A percentile compares a stretch with the other conserved stretches of the same genome.
Conservation (phyloP, 2,329 filamentous ascomycete genomes). For the Penicillium sp. region DNA sequence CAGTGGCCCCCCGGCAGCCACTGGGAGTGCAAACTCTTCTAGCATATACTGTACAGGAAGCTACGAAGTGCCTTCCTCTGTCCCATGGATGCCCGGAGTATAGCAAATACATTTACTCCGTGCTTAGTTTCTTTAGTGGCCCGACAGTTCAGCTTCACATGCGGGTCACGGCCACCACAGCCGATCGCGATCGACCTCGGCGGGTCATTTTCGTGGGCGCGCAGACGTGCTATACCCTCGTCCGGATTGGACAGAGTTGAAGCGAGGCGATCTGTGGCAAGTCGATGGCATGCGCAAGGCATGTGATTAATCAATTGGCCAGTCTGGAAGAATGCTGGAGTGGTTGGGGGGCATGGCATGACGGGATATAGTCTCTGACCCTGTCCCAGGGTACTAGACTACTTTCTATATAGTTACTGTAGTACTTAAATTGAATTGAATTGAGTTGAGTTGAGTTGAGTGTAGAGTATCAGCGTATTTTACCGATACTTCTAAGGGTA, state of each 20-base stretch:
- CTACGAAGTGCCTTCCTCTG: no score
- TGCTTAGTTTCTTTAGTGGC: not conserved
- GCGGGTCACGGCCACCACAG: slow-evolving; percentile 8
- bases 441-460: no score
- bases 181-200: slow-evolving; percentile 24
- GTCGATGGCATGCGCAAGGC: slow-evolving; percentile 11
- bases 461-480: not conserved
- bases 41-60: no score
- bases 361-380: no score
- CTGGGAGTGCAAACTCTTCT: no score
- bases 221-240: not conserved
- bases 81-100: no score
- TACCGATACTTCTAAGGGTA: not conserved
- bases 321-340: not conserved
- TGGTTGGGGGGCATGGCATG: not conserved
- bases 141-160: slow-evolving; percentile 16
- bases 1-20: no score
- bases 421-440: no score
- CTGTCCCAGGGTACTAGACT: no score
- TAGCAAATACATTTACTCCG: no score
- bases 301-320: slow-evolving; percentile 15
- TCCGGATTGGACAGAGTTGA: slow-evolving; percentile 9
- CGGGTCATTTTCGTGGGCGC: slow-evolving; percentile 26
- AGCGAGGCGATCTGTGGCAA: slow-evolving; percentile 16
- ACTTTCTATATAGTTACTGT: not conserved